Conservation (phyloP, 2,329 filamentous ascomycete species). For the Onygenales sp. region DNA sequence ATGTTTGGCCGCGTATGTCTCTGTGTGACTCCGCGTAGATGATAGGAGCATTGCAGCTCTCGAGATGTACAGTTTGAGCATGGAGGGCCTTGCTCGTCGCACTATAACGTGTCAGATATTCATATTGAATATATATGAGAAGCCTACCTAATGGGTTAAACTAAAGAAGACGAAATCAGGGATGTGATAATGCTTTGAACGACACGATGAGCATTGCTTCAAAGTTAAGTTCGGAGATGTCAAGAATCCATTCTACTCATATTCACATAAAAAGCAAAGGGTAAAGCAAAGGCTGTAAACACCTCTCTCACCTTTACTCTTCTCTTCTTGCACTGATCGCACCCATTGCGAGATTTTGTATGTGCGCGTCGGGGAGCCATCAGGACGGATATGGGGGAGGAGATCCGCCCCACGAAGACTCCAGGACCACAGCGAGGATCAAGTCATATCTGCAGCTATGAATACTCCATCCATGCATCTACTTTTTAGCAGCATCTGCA, state of each 20-base stretch:
- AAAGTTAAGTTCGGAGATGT: too few species aligned
- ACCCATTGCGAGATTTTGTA: constrained; percentile 35
- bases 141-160: background rate
- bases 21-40: constrained; percentile 11
- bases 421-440: too few species aligned
- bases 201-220: background rate
- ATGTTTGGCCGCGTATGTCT: constrained; percentile 8
- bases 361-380: constrained; percentile 32
- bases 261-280: background rate
- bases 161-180: background rate
- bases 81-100: constrained; percentile 30
- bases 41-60: constrained; percentile 22
- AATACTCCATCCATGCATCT: too few species aligned
- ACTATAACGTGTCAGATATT: constrained; percentile 18
- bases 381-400: background rate
- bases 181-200: background rate
- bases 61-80: constrained; percentile 30
- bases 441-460: too few species aligned
- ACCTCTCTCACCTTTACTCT: constrained; percentile 28
- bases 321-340: constrained; percentile 31
- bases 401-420: too few species aligned
- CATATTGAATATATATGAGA: background rate
- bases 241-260: too few species aligned
- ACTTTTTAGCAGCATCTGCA: too few species aligned
- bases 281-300: background rate